These are phyloP conservation scores for Ambrosia hybrid DNA, from an alignment of 140 eudicot species.

Conservation along the genomic window DNA sequence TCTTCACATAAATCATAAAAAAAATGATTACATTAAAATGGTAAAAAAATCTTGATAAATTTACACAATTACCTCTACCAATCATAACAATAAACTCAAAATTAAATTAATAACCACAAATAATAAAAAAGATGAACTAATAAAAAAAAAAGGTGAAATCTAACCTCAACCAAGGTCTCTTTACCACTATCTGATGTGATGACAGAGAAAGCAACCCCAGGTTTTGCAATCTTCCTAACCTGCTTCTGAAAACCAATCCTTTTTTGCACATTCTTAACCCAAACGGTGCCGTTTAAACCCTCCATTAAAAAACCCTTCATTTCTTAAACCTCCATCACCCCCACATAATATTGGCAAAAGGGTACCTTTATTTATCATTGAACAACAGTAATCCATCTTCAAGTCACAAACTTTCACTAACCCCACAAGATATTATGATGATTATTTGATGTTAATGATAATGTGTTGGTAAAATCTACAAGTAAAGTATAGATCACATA, in stretches of 20 bases:
- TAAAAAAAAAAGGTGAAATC: neutral
- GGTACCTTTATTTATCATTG: constrained; percentile 53
- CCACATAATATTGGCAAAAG: constrained; percentile 28
- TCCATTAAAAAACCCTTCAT: constrained; percentile 56
- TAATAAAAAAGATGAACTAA: neutral
- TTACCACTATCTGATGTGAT: constrained; percentile 72
- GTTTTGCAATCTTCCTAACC: constrained; percentile 43
- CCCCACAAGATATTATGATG: constrained; percentile 19
- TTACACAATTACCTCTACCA: constrained; percentile 7
- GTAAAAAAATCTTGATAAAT: constrained; percentile 15
- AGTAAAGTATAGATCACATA: constrained; percentile 86
- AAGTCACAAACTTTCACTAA: constrained; percentile 5
- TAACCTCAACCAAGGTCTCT: constrained; percentile 59
- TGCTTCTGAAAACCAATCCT: constrained; percentile 46
- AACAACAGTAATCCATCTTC: constrained; percentile 68
- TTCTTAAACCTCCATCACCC: constrained; percentile 28
- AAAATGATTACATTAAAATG: neutral
- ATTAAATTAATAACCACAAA: neutral
- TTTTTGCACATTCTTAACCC: constrained; percentile 45
- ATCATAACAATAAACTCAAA: constrained; percentile 8
- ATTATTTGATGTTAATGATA: constrained; percentile 9
- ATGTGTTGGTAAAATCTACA: constrained; percentile 46
- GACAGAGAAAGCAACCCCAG: constrained; percentile 79
- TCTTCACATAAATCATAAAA: constrained; percentile 6
- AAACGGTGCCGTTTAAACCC: constrained; percentile 45